Evolutionary conservation across 768 basidiomycete species (phyloP).

Genomic region (Tephrocybe sp.): DNA sequence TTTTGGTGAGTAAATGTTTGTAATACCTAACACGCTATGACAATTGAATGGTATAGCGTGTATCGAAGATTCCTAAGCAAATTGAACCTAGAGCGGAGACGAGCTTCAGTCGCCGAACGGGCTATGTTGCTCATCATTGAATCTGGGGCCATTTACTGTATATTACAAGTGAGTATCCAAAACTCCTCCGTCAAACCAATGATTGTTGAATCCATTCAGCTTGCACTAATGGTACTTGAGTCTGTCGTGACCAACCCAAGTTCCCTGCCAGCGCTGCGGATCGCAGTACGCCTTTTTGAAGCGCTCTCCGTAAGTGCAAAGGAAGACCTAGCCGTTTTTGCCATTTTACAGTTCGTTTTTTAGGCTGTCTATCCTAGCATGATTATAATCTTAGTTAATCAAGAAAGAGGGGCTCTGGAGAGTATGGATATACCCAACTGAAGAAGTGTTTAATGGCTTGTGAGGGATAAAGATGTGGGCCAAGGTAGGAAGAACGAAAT

Average conservation of each 20-base stretch:
- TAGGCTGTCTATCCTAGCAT: too few relatives aligned
- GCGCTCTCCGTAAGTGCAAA: neutral
- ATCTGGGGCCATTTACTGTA: neutral
- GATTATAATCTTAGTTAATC: too few relatives aligned
- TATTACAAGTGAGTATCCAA: neutral
- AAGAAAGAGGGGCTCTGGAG: too few relatives aligned
- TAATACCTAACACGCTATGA: too few relatives aligned
- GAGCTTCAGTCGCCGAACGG: neutral
- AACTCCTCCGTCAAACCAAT: neutral
- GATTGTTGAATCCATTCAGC: neutral
- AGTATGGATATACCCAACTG: too few relatives aligned
- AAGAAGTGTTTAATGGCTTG: too few relatives aligned
- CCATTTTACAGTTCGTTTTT: too few relatives aligned
- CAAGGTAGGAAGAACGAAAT: too few relatives aligned
- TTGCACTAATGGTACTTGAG: neutral
- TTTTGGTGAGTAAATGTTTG: neutral
- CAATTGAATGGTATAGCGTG: neutral
- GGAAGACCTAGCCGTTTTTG: too few relatives aligned
- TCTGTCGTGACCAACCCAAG: neutral
- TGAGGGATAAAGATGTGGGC: too few relatives aligned
- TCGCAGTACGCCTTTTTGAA: neutral
- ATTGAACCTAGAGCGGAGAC: neutral
- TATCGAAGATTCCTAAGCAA: neutral
- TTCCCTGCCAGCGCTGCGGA: neutral
- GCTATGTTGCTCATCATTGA: neutral